phyloP scores from a whole-genome alignment of 129 eudicot genomes.

The Pseudognaphalium luteoalbum region DNA sequence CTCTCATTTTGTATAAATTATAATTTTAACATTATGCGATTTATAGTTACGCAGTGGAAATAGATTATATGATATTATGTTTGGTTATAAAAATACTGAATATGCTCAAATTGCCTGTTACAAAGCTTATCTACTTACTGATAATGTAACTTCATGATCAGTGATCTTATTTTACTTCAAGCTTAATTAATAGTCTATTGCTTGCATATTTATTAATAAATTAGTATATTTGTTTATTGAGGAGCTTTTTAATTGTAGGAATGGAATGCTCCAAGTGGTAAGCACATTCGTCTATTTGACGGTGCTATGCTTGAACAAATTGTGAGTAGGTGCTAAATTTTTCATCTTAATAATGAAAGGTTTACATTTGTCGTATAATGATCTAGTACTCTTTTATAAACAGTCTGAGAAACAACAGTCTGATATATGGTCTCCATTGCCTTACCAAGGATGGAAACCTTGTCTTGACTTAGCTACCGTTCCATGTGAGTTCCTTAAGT shows the following conservation, averaged over 20 bases:
- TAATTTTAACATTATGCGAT: background rate
- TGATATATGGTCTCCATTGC: slow-evolving; percentile 69
- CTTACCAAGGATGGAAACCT: slow-evolving; percentile 71
- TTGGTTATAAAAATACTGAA: too few relatives aligned
- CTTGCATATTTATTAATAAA: background rate
- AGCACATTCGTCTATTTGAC: slow-evolving; percentile 56
- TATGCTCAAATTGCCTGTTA: background rate
- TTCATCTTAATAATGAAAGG: slow-evolving; percentile 1
- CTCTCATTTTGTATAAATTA: background rate
- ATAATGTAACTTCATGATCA: background rate
- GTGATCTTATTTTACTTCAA: background rate
- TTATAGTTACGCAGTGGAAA: background rate
- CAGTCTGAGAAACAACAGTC: slow-evolving; percentile 48
- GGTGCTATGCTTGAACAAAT: slow-evolving; percentile 61
- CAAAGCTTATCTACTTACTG: background rate
- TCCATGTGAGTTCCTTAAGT: slow-evolving; percentile 44
- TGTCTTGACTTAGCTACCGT: slow-evolving; percentile 38
- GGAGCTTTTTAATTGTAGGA: slow-evolving; percentile 51
- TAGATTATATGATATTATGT: background rate
- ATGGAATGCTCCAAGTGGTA: slow-evolving; percentile 85
- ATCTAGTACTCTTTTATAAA: slow-evolving; percentile 14
- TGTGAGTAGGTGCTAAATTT: slow-evolving; percentile 60
- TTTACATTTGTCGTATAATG: slow-evolving; percentile 19
- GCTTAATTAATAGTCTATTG: background rate
- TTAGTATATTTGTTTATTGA: background rate